These are phyloP conservation scores for Luffa acutangula DNA, from an alignment of 306 rosid genomes.

Conservation along the genomic window DNA sequence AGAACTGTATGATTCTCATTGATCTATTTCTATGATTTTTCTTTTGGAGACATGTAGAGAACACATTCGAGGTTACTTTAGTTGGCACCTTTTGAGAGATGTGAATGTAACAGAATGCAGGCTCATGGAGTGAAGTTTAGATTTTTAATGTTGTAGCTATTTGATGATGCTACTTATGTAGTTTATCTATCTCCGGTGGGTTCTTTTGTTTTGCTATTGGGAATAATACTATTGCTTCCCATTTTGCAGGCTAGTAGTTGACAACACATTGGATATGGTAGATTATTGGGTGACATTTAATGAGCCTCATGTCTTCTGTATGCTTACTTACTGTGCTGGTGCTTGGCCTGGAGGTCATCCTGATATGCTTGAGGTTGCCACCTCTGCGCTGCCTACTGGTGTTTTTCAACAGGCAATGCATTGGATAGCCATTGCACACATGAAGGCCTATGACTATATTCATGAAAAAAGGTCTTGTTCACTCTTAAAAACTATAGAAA, in stretches of 20 bases:
- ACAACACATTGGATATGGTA: constrained; percentile 58
- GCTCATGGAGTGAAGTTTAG: neutral
- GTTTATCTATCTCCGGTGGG: neutral
- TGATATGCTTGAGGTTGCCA: constrained; percentile 87
- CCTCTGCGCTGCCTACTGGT: constrained; percentile 84
- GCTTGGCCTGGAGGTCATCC: constrained; percentile 99
- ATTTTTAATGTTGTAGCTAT: neutral
- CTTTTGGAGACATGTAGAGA: neutral
- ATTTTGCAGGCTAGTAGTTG: constrained; percentile 69
- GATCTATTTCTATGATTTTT: neutral
- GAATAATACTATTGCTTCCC: neutral
- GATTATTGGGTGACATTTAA: constrained; percentile 94
- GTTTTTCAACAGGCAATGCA: constrained; percentile 94
- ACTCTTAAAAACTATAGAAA: neutral
- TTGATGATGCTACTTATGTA: neutral
- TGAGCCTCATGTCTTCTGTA: constrained; percentile 84
- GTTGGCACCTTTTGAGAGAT: neutral
- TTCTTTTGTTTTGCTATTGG: neutral
- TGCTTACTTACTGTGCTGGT: constrained; percentile 91
- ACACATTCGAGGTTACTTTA: neutral
- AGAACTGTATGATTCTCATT: neutral
- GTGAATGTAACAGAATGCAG: neutral
- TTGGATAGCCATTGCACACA: constrained; percentile 91
- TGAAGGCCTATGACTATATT: constrained; percentile 79
- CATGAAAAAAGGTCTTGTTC: constrained; percentile 52